phyloP scores from a whole-genome alignment of 208 protist genomes.

The Trypanosomatidae sp. region DNA sequence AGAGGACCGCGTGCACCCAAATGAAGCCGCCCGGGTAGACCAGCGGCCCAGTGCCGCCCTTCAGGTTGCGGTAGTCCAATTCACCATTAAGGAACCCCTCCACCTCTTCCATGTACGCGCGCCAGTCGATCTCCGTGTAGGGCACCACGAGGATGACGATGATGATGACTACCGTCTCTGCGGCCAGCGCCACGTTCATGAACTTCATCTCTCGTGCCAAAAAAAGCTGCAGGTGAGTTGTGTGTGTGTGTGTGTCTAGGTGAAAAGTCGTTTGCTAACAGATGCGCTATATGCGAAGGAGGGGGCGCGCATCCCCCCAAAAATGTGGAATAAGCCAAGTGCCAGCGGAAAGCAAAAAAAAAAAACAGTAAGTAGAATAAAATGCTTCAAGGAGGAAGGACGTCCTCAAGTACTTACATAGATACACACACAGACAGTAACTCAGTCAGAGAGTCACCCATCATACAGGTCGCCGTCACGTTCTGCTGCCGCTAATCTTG shows the following conservation, averaged over 20 bases:
- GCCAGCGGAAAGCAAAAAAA: background rate
- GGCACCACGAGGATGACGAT: slow-evolving; percentile 39
- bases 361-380: background rate
- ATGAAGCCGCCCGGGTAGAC: slow-evolving; percentile 92
- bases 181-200: slow-evolving; percentile 13
- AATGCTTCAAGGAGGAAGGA: background rate
- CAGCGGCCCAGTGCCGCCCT: slow-evolving; percentile 79
- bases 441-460: background rate
- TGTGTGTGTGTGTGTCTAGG: background rate
- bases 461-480: background rate
- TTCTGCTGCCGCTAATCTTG: background rate
- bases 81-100: slow-evolving; percentile 69
- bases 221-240: background rate
- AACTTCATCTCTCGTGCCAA: slow-evolving; percentile 23
- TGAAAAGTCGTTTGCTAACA: background rate
- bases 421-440: background rate
- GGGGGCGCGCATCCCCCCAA: background rate
- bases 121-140: slow-evolving; percentile 93
- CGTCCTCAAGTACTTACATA: background rate
- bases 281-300: background rate
- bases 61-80: slow-evolving; percentile 78
- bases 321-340: background rate
- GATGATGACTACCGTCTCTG: slow-evolving; percentile 39
- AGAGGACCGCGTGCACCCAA: slow-evolving; percentile 83
- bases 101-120: slow-evolving; percentile 92